Evolutionary conservation across 805 yeast genomes (phyloP), one percentile per base, ranked within the genome.

Genomic region (Ogataea nonfermentans): DNA sequence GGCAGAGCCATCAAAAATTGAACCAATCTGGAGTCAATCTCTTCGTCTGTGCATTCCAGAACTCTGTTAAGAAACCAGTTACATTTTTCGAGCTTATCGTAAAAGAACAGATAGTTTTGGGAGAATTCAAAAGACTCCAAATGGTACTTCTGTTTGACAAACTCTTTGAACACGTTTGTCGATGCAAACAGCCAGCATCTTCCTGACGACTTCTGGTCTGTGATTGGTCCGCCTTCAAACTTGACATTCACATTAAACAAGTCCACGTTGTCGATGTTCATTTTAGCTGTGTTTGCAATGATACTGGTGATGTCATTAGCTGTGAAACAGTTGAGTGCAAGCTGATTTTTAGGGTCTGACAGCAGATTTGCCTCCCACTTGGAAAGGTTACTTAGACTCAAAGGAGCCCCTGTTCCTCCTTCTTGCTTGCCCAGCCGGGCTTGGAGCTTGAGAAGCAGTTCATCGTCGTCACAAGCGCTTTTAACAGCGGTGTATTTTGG

Each of bases 131-230:
- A 81, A 44, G 71, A 70, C 44, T 78, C 78, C 50, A 88, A 61
- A 53, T 81, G 76, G 63, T 79, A 76, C 56, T 74, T 74, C 51
- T 74, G 66, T 59, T 81, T 79, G 32, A 84, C 76, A 34, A 73
- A 74, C 45, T 81, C 69, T 52, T 95, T 76, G 56, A 86, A 70
- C 26, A 84, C 80, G 53, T 87, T 88, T 35, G 87, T 77, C 0
- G 91, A 76, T 9, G 95, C 95, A 65, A 88, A 88, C 45, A 87
- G 71, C 95, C 95, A 87, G 65, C 96, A 87, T 58, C 95, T 70
- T 16, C 95, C 96, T 15, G 87, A 77, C 7, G 79, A 66, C 53
- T 75, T 74, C 65, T 87, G 96, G 64, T 84, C 79, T 34, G 86
- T 81, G 13, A 84, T 71, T 27, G 90, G 90, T 2, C 74, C 65